Evolutionary conservation across 1,139 yeast genomes (phyloP).

Genomic region (Saccharomyces hybrid): DNA sequence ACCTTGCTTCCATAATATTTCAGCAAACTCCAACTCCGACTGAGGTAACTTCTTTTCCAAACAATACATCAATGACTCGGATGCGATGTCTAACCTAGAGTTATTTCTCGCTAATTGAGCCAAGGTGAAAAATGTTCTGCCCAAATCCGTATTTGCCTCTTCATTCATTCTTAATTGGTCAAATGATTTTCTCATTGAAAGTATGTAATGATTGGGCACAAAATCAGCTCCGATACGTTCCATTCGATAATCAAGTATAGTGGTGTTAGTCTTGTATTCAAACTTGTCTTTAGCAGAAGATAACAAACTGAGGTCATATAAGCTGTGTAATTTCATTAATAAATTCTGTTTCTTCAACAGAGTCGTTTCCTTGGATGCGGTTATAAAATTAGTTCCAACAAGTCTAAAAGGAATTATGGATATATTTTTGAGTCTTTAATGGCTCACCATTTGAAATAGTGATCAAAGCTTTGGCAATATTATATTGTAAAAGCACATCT

Average conservation of each 20-base stretch:
- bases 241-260: conserved; percentile 36
- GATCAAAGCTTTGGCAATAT: conserved; percentile 55
- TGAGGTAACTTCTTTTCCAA: conserved; percentile 36
- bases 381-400: conserved; percentile 54
- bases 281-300: conserved; percentile 19
- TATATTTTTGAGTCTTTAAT: conserved; percentile 34
- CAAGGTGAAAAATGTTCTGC: conserved; percentile 49
- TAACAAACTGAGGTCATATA: conserved; percentile 49
- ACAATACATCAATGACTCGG: conserved; percentile 65
- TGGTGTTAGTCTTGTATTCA: conserved; percentile 20
- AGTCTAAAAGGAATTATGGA: conserved; percentile 50
- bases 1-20: conserved; percentile 83
- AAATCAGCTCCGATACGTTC: conserved; percentile 54
- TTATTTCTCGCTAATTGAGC: conserved; percentile 65
- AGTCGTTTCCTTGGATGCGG: conserved; percentile 52
- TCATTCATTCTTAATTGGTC: conserved; percentile 37
- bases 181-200: conserved; percentile 53
- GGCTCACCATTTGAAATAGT: conserved; percentile 36
- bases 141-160: conserved; percentile 37
- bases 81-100: conserved; percentile 65
- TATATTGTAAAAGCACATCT: conserved; percentile 51
- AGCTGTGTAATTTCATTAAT: conserved; percentile 60
- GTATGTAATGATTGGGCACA: conserved; percentile 52
- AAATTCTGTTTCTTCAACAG: conserved; percentile 49
- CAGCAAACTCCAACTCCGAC: conserved; percentile 75